These are phyloP conservation scores for Penicillium coffeae DNA, from an alignment of 495 filamentous ascomycete genomes.

Conservation along the genomic window DNA sequence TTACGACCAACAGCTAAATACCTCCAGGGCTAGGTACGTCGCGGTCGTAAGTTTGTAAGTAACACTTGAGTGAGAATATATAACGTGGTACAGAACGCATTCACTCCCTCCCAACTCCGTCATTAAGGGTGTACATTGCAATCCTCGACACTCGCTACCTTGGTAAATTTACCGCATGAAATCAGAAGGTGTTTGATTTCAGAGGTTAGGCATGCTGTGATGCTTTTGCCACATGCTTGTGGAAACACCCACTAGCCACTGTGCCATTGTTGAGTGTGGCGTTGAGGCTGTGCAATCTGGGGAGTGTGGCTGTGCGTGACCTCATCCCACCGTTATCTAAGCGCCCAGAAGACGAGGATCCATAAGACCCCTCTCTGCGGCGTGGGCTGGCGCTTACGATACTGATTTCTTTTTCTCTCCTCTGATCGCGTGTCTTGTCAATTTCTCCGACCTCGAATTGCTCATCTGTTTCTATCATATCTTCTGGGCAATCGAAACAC, in stretches of 20 bases:
- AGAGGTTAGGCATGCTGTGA: neutral
- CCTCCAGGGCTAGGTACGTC: too few species aligned
- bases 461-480: too few species aligned
- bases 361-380: constrained; percentile 14
- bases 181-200: too few species aligned
- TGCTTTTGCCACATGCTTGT: constrained; percentile 1
- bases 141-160: too few species aligned
- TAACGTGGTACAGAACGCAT: too few species aligned
- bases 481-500: too few species aligned
- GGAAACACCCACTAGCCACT: neutral
- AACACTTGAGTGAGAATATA: too few species aligned
- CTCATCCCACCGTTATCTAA: constrained; percentile 18
- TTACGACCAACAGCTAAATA: too few species aligned
- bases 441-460: neutral
- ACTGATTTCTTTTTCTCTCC: neutral
- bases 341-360: constrained; percentile 16
- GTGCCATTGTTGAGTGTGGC: constrained; percentile 13
- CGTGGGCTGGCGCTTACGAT: constrained; percentile 2
- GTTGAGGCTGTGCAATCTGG: constrained; percentile 13
- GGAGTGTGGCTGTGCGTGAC: constrained; percentile 17
- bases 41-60: too few species aligned
- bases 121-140: too few species aligned
- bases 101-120: too few species aligned
- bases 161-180: too few species aligned
- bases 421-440: neutral